Conservation (phyloP, 371 early-diverging fungal species). For the Mortierella sp. region DNA sequence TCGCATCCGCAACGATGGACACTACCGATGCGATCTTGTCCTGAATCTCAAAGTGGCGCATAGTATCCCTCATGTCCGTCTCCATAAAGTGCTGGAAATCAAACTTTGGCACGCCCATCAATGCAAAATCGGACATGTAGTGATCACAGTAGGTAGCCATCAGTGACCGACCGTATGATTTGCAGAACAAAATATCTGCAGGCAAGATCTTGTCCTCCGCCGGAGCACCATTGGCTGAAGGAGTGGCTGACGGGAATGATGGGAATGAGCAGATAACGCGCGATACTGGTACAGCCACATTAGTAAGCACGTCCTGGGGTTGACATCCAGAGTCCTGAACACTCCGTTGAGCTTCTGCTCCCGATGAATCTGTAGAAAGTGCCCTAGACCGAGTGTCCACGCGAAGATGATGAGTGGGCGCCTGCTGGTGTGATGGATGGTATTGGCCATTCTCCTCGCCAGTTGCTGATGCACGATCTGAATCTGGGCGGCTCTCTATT, state of each 20-base stretch:
- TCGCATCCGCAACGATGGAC: conserved; percentile 67
- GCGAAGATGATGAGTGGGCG: conserved; percentile 20
- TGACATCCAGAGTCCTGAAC: conserved; percentile 25
- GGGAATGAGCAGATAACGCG: conserved; percentile 38
- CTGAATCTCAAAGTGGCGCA: conserved; percentile 55
- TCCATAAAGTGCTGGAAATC: conserved; percentile 63
- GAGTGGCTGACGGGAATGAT: conserved; percentile 14
- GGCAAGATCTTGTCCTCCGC: conserved; percentile 36
- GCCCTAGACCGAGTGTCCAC: conserved; percentile 34
- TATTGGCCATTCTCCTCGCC: conserved; percentile 36
- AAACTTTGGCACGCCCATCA: conserved; percentile 68
- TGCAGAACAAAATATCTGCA: conserved; percentile 65
- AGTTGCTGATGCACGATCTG: conserved; percentile 21
- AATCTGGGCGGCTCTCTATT: conserved; percentile 49
- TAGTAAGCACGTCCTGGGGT: conserved; percentile 25
- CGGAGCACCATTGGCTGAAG: conserved; percentile 3
- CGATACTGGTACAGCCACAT: conserved; percentile 40
- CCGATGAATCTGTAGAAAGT: conserved; percentile 26
- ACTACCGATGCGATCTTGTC: conserved; percentile 57
- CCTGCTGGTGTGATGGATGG: neutral
- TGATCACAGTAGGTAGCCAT: conserved; percentile 68
- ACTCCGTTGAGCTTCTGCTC: conserved; percentile 15
- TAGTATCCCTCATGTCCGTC: conserved; percentile 61
- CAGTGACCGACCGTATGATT: conserved; percentile 73
- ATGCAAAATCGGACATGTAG: conserved; percentile 70